phyloP scores from a whole-genome alignment of 2,329 filamentous ascomycete species.

The Talaromyces sp. region DNA sequence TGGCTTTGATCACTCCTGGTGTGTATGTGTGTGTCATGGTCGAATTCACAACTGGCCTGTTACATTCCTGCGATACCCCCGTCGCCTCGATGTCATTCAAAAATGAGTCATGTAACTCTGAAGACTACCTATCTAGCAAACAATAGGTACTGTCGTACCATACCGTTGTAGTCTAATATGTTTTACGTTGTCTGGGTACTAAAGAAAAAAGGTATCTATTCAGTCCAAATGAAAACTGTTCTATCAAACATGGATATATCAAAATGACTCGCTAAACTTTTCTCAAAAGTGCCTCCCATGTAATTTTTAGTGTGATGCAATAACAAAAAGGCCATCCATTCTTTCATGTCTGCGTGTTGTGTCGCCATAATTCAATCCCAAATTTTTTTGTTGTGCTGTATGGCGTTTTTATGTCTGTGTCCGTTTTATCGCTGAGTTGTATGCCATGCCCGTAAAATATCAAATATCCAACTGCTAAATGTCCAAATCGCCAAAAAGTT shows the following conservation, averaged over 20 bases:
- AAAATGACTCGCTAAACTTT: constrained; percentile 16
- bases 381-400: neutral
- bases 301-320: constrained; percentile 14
- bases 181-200: neutral
- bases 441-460: neutral
- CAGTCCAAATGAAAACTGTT: neutral
- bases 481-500: neutral
- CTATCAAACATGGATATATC: constrained; percentile 15
- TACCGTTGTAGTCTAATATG: neutral
- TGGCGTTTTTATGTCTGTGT: neutral
- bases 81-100: neutral
- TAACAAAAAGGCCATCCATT: neutral
- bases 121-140: neutral
- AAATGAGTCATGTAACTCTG: neutral
- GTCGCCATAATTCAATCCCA: neutral
- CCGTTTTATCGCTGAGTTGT: neutral
- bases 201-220: constrained; percentile 2
- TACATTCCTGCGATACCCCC: neutral
- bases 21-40: neutral
- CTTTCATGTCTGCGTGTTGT: neutral
- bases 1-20: neutral
- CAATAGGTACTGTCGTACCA: neutral
- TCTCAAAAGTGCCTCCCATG: constrained; percentile 14
- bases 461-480: neutral
- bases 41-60: neutral